A percentile compares a stretch with the other conserved stretches of the same genome.
phyloP scores from a whole-genome alignment of 768 basidiomycete genomes.

The Lanmaoa rubissima region DNA sequence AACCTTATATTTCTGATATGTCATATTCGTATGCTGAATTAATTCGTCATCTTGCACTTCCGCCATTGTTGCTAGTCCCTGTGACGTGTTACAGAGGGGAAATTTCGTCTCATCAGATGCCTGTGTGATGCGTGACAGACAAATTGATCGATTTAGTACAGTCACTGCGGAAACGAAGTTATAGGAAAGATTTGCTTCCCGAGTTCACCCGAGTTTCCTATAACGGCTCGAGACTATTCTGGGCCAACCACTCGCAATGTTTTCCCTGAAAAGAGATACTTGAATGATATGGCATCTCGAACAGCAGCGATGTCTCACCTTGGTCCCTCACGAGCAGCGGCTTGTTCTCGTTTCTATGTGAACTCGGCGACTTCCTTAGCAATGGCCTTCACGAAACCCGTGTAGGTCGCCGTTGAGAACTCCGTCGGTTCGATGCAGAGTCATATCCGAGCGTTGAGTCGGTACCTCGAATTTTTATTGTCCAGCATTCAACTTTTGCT shows the following conservation, averaged over 20 bases:
- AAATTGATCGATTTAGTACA: too few relatives aligned
- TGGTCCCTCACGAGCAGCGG: constrained; percentile 38
- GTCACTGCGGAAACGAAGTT: too few relatives aligned
- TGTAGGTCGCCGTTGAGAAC: constrained; percentile 55
- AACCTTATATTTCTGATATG: too few relatives aligned
- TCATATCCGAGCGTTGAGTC: not conserved
- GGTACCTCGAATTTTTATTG: constrained; percentile 49
- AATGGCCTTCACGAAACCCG: constrained; percentile 40
- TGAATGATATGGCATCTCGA: not conserved
- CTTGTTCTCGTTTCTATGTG: constrained; percentile 38
- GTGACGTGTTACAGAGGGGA: too few relatives aligned
- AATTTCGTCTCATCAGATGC: too few relatives aligned
- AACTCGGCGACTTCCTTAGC: constrained; percentile 42
- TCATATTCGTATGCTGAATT: too few relatives aligned
- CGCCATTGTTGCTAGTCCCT: too few relatives aligned
- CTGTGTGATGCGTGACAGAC: too few relatives aligned
- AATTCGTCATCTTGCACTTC: too few relatives aligned
- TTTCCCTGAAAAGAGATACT: constrained; percentile 35
- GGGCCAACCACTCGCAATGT: constrained; percentile 39
- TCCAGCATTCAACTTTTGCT: constrained; percentile 51
- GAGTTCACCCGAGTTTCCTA: too few relatives aligned
- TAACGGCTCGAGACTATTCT: constrained; percentile 10
- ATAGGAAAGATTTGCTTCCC: too few relatives aligned
- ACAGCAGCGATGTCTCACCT: constrained; percentile 30
- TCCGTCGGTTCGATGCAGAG: constrained; percentile 35